Conservation (phyloP, 495 filamentous ascomycete genomes). For the Aspergillus bridgeri region DNA sequence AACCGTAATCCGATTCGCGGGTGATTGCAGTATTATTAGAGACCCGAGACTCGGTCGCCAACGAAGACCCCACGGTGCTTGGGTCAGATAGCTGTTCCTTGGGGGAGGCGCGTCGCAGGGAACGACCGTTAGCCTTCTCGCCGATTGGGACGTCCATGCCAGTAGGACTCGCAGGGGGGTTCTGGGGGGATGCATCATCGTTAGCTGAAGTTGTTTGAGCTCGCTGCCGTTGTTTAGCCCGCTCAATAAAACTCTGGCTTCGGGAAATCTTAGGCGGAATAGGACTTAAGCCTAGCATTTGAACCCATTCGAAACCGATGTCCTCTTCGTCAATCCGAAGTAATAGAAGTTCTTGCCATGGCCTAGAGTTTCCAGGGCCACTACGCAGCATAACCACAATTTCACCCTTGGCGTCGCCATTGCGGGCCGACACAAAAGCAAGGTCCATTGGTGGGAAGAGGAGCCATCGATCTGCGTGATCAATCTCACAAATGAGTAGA, state of each 20-base stretch:
- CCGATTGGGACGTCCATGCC: constrained; percentile 70
- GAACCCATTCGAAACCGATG: constrained; percentile 80
- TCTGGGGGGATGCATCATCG: constrained; percentile 35
- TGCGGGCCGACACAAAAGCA: constrained; percentile 70
- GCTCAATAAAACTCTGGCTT: constrained; percentile 50
- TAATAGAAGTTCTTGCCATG: constrained; percentile 80
- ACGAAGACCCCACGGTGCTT: constrained; percentile 34
- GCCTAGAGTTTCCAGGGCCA: constrained; percentile 36
- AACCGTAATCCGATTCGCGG: constrained; percentile 37
- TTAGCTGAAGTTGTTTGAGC: constrained; percentile 26
- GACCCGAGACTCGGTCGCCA: constrained; percentile 25
- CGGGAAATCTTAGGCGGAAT: constrained; percentile 61
- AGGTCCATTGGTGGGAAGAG: constrained; percentile 80
- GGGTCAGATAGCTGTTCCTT: constrained; percentile 38
- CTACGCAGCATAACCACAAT: constrained; percentile 80
- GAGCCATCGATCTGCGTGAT: constrained; percentile 72
- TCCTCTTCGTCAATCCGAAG: constrained; percentile 68
- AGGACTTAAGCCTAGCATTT: constrained; percentile 73
- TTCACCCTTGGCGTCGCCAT: constrained; percentile 64
- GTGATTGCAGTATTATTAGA: constrained; percentile 37
- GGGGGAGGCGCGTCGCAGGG: constrained; percentile 31
- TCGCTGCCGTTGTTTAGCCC: constrained; percentile 37
- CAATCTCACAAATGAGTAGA: constrained; percentile 85
- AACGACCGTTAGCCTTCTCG: constrained; percentile 47
- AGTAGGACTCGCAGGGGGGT: constrained; percentile 49